Evolutionary conservation across 495 filamentous ascomycete species (phyloP), one percentile per base, ranked within the genome.

Genomic region (Penicillium nucicola): DNA sequence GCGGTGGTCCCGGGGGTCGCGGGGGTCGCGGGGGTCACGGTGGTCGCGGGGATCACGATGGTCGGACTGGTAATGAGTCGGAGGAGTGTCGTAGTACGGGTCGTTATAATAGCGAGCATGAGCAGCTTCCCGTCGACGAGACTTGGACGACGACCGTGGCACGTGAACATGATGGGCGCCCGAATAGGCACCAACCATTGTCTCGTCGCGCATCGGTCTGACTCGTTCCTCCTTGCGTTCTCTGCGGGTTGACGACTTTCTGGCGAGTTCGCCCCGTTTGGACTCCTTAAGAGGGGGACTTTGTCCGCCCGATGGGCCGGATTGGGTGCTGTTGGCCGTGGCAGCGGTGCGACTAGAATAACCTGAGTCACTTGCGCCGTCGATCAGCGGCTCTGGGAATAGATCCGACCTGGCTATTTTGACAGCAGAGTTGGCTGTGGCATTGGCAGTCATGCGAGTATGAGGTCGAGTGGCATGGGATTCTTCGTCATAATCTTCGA

Each of bases 291-390:
- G 68, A 67, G 69, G 63, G 46, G 56, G 56, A 31, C 61, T 75
- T 56, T 67, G 71, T 54, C 66, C 68, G 64, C 70, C 76, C 53
- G 68, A 72, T 50, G 74, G 69, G 25, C 65, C 74, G 52, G 80
- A 80, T 70, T 79, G 74, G 68, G 77, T 74, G 66, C 75, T 79
- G 62, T 70, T 72, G 53, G 67, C 69, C 22, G 81, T 81, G 57
- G 79, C 78, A 50, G 73, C 70, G 52, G 78, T 84, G 66, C 77
- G 82, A 74, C 76, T 84, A 53, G 81, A 85, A 72, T 84, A 84
- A 46, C 81, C 83, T 35, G 81, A 84, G 66, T 86, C 83, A 66
- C 79, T 84, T 47, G 71, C 72, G 55, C 69, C 68, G 62, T 83
- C 81, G 40, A 68, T 58, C 46, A 67, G 65, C 53, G 60, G 62